Percentiles rank a stretch among this genome's conserved stretches.
These are phyloP conservation scores for Collybia nuda DNA, from an alignment of 768 basidiomycete species.

Conservation along the genomic window DNA sequence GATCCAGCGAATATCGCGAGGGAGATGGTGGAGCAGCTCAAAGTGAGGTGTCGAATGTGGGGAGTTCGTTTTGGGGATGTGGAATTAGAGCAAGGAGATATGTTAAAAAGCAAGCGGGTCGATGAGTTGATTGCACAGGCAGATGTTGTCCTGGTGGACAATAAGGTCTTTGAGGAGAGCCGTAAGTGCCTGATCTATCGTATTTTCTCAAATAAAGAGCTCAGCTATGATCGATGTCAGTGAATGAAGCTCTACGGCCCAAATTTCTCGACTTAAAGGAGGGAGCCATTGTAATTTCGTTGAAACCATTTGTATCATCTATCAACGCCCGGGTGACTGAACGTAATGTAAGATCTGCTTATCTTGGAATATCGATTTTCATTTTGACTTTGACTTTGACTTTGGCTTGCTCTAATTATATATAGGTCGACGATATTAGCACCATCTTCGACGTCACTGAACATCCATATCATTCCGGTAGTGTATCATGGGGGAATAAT, in stretches of 20 bases:
- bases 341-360: conserved; percentile 60
- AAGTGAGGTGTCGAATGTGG: conserved; percentile 87
- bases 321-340: conserved; percentile 76
- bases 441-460: conserved; percentile 81
- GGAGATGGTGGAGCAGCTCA: conserved; percentile 72
- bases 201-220: neutral
- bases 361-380: neutral
- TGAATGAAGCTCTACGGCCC: conserved; percentile 84
- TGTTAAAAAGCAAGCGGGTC: conserved; percentile 68
- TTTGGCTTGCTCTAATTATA: neutral
- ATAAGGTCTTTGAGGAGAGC: conserved; percentile 77
- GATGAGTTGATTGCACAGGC: conserved; percentile 73
- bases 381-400: neutral
- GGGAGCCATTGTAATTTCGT: conserved; percentile 84
- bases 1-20: conserved; percentile 80
- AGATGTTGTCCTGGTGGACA: conserved; percentile 90
- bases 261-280: conserved; percentile 95
- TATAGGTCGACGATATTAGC: conserved; percentile 73
- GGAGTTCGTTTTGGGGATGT: conserved; percentile 75
- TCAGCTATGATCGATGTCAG: conserved; percentile 31
- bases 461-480: conserved; percentile 64
- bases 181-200: conserved; percentile 43
- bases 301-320: conserved; percentile 82
- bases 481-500: conserved; percentile 79
- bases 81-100: conserved; percentile 83